phyloP scores from a whole-genome alignment of 2,329 filamentous ascomycete species.

The Penicillium sumatraense region DNA sequence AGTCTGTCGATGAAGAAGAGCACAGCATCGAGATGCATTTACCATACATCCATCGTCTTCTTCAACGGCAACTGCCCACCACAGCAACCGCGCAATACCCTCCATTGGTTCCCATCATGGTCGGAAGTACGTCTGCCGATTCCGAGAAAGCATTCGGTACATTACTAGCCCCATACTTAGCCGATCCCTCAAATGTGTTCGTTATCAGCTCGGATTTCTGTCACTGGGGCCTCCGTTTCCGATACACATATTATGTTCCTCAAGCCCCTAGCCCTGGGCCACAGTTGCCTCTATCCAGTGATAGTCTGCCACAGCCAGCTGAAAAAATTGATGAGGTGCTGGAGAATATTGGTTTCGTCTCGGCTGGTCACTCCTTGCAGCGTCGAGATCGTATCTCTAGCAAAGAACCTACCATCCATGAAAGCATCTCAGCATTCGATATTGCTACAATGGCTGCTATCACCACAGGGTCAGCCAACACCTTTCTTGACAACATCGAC shows the following conservation, averaged over 20 bases:
- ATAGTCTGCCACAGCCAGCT: constrained; percentile 48
- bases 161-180: constrained; percentile 77
- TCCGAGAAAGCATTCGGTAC: constrained; percentile 72
- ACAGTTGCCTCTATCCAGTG: constrained; percentile 42
- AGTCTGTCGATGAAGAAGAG: constrained; percentile 73
- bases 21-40: constrained; percentile 98
- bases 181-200: constrained; percentile 75
- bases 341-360: constrained; percentile 34
- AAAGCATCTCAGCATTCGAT: constrained; percentile 82
- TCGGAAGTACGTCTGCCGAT: constrained; percentile 71
- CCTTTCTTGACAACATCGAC: constrained; percentile 70
- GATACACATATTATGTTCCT: constrained; percentile 78
- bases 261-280: constrained; percentile 46
- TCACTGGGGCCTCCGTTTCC: constrained; percentile 87
- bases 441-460: constrained; percentile 83
- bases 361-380: constrained; percentile 31
- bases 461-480: constrained; percentile 71
- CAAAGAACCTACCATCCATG: constrained; percentile 67
- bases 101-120: constrained; percentile 79
- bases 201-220: constrained; percentile 95
- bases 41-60: constrained; percentile 85
- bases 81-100: constrained; percentile 64
- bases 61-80: constrained; percentile 58
- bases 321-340: constrained; percentile 29
- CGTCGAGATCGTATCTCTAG: constrained; percentile 40